Percentiles rank a stretch among this genome's conserved stretches.
These are phyloP conservation scores for Peronospora destructor DNA, from an alignment of 352 stramenopile species.

Conservation along the genomic window DNA sequence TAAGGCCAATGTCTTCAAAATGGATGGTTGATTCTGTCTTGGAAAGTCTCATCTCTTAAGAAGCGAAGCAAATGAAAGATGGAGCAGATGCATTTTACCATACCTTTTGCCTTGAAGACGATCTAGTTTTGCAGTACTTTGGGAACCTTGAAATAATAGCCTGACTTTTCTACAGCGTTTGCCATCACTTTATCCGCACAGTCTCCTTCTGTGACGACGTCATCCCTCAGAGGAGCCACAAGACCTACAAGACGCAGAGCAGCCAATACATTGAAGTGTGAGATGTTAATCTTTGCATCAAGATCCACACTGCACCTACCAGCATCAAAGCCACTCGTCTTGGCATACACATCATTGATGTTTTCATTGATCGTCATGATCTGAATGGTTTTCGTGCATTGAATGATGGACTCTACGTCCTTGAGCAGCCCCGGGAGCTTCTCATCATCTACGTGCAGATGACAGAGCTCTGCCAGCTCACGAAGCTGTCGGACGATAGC, in stretches of 20 bases:
- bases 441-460: slow-evolving; percentile 70
- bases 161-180: slow-evolving; percentile 68
- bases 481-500: slow-evolving; percentile 33
- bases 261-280: neutral
- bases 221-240: slow-evolving; percentile 56
- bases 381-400: slow-evolving; percentile 84
- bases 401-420: slow-evolving; percentile 82
- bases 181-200: slow-evolving; percentile 60
- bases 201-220: slow-evolving; percentile 72
- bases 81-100: slow-evolving; percentile 15
- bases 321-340: slow-evolving; percentile 42
- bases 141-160: slow-evolving; percentile 84
- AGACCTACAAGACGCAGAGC: slow-evolving; percentile 6
- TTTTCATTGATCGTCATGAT: slow-evolving; percentile 73
- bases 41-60: neutral
- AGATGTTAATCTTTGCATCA: neutral
- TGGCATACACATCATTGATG: slow-evolving; percentile 79
- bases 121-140: slow-evolving; percentile 78
- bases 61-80: neutral
- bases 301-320: slow-evolving; percentile 16
- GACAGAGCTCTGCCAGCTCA: slow-evolving; percentile 73
- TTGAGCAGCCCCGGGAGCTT: slow-evolving; percentile 66
- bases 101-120: slow-evolving; percentile 24
- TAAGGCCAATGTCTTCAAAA: slow-evolving; percentile 63
- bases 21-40: slow-evolving; percentile 11